A percentile compares a stretch with the other conserved stretches of the same genome.
These are phyloP conservation scores for Nymphaea colorata DNA, from an alignment of 164 flowering plant genomes.

Conservation along the genomic window DNA sequence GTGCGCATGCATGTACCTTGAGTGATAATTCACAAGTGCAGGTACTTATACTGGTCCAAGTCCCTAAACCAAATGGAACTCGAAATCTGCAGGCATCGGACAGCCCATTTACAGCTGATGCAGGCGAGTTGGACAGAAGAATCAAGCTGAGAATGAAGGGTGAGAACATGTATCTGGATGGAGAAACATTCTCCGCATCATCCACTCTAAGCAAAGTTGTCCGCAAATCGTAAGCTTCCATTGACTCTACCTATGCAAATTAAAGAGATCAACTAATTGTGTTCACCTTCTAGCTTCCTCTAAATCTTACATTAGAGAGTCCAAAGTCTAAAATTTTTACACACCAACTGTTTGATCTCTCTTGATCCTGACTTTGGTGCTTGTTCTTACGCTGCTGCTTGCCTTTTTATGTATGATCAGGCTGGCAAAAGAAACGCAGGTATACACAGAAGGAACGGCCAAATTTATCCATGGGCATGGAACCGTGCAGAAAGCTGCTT, in stretches of 20 bases:
- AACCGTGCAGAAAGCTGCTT: slow-evolving; percentile 22
- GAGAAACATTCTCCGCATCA: slow-evolving; percentile 58
- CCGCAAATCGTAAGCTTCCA: slow-evolving; percentile 46
- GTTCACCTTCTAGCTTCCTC: too few relatives aligned
- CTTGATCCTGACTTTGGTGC: too few relatives aligned
- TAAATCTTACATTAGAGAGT: too few relatives aligned
- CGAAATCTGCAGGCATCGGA: slow-evolving; percentile 66
- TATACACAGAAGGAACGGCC: slow-evolving; percentile 76
- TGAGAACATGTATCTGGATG: slow-evolving; percentile 68
- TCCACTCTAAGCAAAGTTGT: slow-evolving; percentile 79
- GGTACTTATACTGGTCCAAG: not conserved
- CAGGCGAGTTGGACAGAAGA: slow-evolving; percentile 61
- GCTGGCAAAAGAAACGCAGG: slow-evolving; percentile 70
- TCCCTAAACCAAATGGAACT: not conserved
- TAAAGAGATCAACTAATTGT: too few relatives aligned
- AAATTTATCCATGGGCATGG: slow-evolving; percentile 89
- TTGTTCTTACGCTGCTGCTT: too few relatives aligned
- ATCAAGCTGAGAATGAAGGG: slow-evolving; percentile 64
- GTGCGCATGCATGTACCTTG: too few relatives aligned
- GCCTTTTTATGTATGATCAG: slow-evolving; percentile 16
- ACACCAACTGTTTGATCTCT: too few relatives aligned
- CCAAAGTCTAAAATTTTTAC: too few relatives aligned
- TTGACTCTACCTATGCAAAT: not conserved
- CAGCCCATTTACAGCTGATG: slow-evolving; percentile 39
- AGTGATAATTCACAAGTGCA: not conserved